phyloP scores from a whole-genome alignment of 192 early-diverging fungal species.

The Linnemannia schmuckeri region DNA sequence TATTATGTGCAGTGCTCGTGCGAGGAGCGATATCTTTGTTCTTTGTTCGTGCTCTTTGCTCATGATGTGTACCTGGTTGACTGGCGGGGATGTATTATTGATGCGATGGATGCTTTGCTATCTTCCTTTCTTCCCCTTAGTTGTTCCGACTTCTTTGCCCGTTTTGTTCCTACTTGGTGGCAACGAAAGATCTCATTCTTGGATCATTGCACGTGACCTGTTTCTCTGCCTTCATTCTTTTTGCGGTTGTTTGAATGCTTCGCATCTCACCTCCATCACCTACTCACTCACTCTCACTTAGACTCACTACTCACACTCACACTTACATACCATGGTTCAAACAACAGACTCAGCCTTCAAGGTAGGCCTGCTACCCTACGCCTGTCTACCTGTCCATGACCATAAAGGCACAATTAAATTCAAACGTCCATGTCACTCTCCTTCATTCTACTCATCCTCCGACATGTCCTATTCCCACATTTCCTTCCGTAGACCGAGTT shows the following conservation, averaged over 20 bases:
- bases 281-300: neutral
- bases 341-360: conserved; percentile 33
- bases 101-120: too few species aligned
- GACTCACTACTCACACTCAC: neutral
- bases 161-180: too few species aligned
- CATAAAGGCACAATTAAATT: neutral
- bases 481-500: conserved; percentile 75
- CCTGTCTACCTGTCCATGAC: neutral
- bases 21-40: neutral
- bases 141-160: too few species aligned
- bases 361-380: conserved; percentile 5
- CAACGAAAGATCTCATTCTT: neutral
- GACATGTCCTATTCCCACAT: neutral
- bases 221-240: neutral
- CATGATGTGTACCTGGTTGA: neutral
- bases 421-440: neutral
- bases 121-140: too few species aligned
- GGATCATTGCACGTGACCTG: neutral
- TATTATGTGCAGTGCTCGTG: too few species aligned
- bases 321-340: conserved; percentile 32
- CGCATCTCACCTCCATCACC: neutral
- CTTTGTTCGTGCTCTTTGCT: neutral
- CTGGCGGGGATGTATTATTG: neutral
- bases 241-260: neutral
- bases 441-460: neutral